Evolutionary conservation across 1,139 yeast species (phyloP).

Genomic region (Kodamaea suecica): DNA sequence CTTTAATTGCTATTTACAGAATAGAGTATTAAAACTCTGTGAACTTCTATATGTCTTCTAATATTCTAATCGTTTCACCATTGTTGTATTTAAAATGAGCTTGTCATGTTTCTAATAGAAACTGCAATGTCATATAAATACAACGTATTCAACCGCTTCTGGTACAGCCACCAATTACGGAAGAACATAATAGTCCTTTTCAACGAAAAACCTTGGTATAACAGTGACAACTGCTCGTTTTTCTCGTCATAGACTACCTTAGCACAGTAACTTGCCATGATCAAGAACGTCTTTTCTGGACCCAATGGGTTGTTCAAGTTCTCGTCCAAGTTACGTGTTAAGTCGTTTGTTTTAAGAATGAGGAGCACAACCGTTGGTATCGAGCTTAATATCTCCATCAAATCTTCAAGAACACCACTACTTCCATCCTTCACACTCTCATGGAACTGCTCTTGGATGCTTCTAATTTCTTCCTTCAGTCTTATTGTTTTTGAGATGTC

Average conservation of each 20-base stretch:
- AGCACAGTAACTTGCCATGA: constrained; percentile 90
- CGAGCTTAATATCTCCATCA: constrained; percentile 75
- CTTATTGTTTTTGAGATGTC: constrained; percentile 53
- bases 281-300: constrained; percentile 80
- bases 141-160: constrained; percentile 52
- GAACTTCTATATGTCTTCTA: too few relatives aligned
- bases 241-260: constrained; percentile 70
- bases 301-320: constrained; percentile 79
- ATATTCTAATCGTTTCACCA: constrained; percentile 3
- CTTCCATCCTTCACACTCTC: constrained; percentile 24
- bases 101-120: constrained; percentile 20
- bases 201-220: constrained; percentile 36
- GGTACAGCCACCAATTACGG: constrained; percentile 40
- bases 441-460: constrained; percentile 61
- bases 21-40: too few relatives aligned
- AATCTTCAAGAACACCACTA: constrained; percentile 34
- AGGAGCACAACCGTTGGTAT: constrained; percentile 85
- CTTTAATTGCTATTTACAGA: neutral
- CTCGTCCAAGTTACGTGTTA: constrained; percentile 87
- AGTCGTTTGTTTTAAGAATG: constrained; percentile 89
- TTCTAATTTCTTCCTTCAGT: constrained; percentile 52
- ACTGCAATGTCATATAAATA: constrained; percentile 51
- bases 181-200: constrained; percentile 34
- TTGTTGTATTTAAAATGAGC: constrained; percentile 7
- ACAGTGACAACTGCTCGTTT: constrained; percentile 35